Conservation (phyloP, 1,284 basidiomycete species). For the Ganoderma sp. region DNA sequence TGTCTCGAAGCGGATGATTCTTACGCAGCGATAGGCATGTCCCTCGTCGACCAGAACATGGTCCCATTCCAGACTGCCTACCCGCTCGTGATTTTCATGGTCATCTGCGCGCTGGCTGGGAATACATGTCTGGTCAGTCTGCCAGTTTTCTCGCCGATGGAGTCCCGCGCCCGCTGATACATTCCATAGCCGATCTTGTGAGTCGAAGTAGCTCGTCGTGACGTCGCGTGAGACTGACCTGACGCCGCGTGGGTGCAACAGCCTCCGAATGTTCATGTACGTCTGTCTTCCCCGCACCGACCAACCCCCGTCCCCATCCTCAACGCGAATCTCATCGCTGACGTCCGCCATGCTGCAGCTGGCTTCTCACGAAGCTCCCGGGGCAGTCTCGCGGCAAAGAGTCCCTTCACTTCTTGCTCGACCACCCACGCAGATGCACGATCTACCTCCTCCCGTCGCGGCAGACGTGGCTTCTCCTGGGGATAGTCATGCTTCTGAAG, state of each 20-base stretch:
- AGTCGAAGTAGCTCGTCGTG: conserved; percentile 8
- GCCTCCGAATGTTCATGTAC: conserved; percentile 40
- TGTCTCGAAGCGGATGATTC: not conserved
- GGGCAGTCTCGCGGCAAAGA: conserved; percentile 67
- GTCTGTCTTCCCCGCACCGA: conserved; percentile 20
- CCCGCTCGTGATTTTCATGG: conserved; percentile 52
- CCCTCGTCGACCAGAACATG: conserved; percentile 65
- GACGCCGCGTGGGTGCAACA: conserved; percentile 12
- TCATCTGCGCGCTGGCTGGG: conserved; percentile 63
- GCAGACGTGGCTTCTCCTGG: conserved; percentile 90
- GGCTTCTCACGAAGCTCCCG: conserved; percentile 71
- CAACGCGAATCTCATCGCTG: not conserved
- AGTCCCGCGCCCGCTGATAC: conserved; percentile 19
- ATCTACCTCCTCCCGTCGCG: conserved; percentile 93
- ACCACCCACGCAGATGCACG: conserved; percentile 93
- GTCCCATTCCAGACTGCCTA: conserved; percentile 64
- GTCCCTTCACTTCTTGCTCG: conserved; percentile 88
- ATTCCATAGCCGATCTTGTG: conserved; percentile 23
- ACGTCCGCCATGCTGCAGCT: conserved; percentile 52
- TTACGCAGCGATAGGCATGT: conserved; percentile 50
- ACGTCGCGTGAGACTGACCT: conserved; percentile 5
- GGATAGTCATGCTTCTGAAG: conserved; percentile 71
- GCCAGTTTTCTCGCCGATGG: conserved; percentile 37
- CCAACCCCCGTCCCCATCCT: too few relatives aligned
- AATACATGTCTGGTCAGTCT: conserved; percentile 61